phyloP scores from a whole-genome alignment of 2,329 filamentous ascomycete genomes.

The Emmonsiellopsis sp. region DNA sequence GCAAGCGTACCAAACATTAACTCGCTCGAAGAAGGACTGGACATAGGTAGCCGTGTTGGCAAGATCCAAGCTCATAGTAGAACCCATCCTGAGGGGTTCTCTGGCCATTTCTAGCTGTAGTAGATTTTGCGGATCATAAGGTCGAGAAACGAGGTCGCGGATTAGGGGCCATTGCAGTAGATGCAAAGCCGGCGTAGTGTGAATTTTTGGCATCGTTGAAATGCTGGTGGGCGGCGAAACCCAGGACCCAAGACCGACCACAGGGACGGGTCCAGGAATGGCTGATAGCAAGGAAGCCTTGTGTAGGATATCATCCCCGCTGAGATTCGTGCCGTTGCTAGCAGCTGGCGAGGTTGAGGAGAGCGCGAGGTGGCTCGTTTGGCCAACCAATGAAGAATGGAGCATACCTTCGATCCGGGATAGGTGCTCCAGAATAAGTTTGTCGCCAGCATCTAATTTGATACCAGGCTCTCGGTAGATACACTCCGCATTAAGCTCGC shows the following conservation, averaged over 20 bases:
- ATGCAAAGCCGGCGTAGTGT: conserved; percentile 68
- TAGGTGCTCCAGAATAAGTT: conserved; percentile 71
- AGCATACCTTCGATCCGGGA: conserved; percentile 68
- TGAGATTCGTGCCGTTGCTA: conserved; percentile 54
- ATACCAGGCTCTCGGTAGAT: conserved; percentile 78
- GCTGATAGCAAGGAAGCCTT: conserved; percentile 10
- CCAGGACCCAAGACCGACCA: conserved; percentile 64
- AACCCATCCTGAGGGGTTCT: conserved; percentile 55
- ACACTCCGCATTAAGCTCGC: conserved; percentile 72
- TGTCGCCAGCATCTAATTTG: conserved; percentile 79
- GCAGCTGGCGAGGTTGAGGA: conserved; percentile 55
- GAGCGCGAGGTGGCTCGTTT: conserved; percentile 22
- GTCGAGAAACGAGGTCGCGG: conserved; percentile 63
- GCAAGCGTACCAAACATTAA: conserved; percentile 79
- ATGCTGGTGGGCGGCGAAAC: conserved; percentile 55
- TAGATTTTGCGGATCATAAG: conserved; percentile 72
- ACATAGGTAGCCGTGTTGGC: conserved; percentile 67
- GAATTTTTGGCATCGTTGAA: conserved; percentile 75
- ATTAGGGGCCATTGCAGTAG: conserved; percentile 74
- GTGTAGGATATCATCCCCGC: conserved; percentile 46
- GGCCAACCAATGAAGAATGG: conserved; percentile 54
- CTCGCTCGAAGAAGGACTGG: conserved; percentile 68
- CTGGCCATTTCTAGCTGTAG: conserved; percentile 72
- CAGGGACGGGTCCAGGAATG: conserved; percentile 37
- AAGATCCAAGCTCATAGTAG: conserved; percentile 57